These are phyloP conservation scores for Gamarada debralockiae DNA, from an alignment of 495 filamentous ascomycete genomes.

Conservation along the genomic window DNA sequence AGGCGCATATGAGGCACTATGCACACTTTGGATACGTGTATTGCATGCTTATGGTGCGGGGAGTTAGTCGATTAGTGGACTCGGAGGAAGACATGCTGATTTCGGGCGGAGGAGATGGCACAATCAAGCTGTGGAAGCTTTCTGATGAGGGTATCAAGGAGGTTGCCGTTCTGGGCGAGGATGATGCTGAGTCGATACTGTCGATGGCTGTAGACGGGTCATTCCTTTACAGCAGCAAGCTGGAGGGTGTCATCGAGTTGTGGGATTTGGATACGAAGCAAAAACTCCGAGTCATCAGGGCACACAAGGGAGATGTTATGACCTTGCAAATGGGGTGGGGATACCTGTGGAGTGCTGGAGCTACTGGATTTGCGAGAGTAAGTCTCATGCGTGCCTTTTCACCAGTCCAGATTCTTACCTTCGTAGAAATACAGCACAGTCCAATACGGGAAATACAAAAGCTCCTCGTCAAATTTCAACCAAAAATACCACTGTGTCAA, in stretches of 20 bases:
- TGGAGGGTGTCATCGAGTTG: slow-evolving; percentile 87
- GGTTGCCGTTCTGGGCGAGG: slow-evolving; percentile 67
- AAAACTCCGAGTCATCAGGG: slow-evolving; percentile 76
- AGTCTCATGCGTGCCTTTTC: slow-evolving; percentile 13
- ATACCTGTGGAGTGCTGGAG: slow-evolving; percentile 77
- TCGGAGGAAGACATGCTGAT: slow-evolving; percentile 74
- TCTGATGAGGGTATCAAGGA: slow-evolving; percentile 53
- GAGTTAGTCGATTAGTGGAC: slow-evolving; percentile 53
- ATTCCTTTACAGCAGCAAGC: slow-evolving; percentile 84
- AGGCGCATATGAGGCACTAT: slow-evolving; percentile 77
- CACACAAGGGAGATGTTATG: slow-evolving; percentile 79
- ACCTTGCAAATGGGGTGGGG: slow-evolving; percentile 79
- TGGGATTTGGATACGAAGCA: slow-evolving; percentile 97
- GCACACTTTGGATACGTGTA: slow-evolving; percentile 95
- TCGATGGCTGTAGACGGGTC: slow-evolving; percentile 81
- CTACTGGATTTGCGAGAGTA: slow-evolving; percentile 79
- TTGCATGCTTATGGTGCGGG: slow-evolving; percentile 80
- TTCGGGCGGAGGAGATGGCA: slow-evolving; percentile 90
- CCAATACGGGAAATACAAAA: slow-evolving; percentile 46
- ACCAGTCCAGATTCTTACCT: slow-evolving; percentile 11
- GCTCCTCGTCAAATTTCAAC: slow-evolving; percentile 61
- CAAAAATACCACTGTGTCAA: slow-evolving; percentile 81
- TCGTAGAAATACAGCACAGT: slow-evolving; percentile 53
- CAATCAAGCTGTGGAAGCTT: slow-evolving; percentile 85
- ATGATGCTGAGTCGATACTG: slow-evolving; percentile 74